Conservation (phyloP, 2,329 filamentous ascomycete genomes). For the Fusarium agapanthi region DNA sequence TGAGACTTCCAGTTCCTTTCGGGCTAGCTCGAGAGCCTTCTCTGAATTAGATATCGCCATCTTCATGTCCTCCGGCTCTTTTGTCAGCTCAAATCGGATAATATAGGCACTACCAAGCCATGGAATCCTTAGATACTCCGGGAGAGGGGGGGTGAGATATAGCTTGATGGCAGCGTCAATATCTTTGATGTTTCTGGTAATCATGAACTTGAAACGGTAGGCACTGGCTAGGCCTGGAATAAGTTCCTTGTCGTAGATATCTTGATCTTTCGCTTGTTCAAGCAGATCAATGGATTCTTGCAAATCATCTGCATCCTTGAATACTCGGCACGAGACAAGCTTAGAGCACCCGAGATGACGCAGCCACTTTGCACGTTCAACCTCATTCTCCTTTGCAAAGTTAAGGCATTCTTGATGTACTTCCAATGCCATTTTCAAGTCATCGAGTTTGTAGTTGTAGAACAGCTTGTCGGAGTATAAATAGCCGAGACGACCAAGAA, state of each 20-base stretch:
- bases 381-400: rapidly evolving
- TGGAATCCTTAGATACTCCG: rapidly evolving
- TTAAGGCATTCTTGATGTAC: not conserved
- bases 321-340: rapidly evolving
- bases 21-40: not conserved
- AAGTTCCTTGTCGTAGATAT: rapidly evolving
- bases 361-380: not conserved
- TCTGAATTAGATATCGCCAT: rapidly evolving
- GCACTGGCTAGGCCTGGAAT: not conserved
- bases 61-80: not conserved
- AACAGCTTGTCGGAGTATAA: not conserved
- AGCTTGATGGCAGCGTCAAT: not conserved
- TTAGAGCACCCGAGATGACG: not conserved
- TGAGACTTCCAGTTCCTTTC: not conserved
- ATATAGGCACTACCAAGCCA: not conserved
- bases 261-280: not conserved
- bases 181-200: not conserved
- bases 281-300: not conserved
- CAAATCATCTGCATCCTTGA: rapidly evolving
- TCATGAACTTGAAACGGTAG: not conserved
- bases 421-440: not conserved
- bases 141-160: not conserved
- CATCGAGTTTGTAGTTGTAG: not conserved
- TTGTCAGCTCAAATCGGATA: rapidly evolving
- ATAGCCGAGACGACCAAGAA: not conserved